Base-by-base conservation (phyloP, 2,329 filamentous ascomycete genomes). In the Shiraia sp. region DNA sequence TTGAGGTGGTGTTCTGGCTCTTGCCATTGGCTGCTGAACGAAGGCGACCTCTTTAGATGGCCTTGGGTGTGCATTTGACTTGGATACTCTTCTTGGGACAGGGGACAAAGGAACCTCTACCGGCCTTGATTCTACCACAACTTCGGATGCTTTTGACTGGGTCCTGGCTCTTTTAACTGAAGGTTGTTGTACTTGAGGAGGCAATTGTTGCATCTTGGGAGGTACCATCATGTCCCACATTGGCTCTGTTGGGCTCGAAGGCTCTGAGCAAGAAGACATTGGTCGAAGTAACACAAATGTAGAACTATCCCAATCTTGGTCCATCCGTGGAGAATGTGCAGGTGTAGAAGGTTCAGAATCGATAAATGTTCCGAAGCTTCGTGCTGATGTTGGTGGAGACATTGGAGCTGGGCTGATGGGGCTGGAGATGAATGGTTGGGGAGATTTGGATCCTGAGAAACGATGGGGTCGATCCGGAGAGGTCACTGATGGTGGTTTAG, bases 311-410 rank as follows among this genome's bases (percentile, higher is more conserved):
- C 61, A 66, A 13, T 53, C 51, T 12, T 54, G 50, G 26, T 49
- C 47, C 40, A 53, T 47, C 8, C 63, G 52, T 26, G 65, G 65
- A 23, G 64, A 68, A 33, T 59, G 65, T 7, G 64, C 63, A 31
- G 65, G 65, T n/a, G 65, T 66, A 6, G 64, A 67, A n/a, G 66
- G 64, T 17, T 60, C 64, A 2, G 65, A 68, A 37, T 68, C 66
- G 45, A 67, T 68, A 34, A 68, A 60, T 1, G 66, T 69, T 27
- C 60, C 59, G 28, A 69, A 65, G 6, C 61, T 66, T 37, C 51
- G 61, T 5, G 63, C 65, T 10, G 65, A 67, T 58, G 67, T 61
- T 15, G 63, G 65, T n/a, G 65, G 65, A 14, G 65, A 65, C 51
- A 60, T 53, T 43, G 53, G 53, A 16, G 49, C 55, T 29, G 54